Evolutionary conservation across 129 eudicot species (phyloP), one percentile per base, ranked within the genome.

Genomic region (Oenanthe sinensis): DNA sequence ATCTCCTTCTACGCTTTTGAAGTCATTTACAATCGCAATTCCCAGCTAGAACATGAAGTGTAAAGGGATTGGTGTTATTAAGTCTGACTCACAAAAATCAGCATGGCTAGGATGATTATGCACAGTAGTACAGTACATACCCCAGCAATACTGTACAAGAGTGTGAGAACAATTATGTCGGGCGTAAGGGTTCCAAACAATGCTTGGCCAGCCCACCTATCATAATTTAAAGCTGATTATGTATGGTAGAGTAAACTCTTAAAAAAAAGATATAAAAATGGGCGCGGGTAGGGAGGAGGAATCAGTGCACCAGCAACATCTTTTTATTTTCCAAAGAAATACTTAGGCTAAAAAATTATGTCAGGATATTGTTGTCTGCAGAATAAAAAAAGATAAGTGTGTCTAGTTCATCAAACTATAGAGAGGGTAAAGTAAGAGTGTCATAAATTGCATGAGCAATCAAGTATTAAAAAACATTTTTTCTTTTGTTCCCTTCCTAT

Each of bases 121-220:
- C 11, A 77, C 40, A 80, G 74, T 11, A 79, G 60, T 11, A 77
- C 40, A 80, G 74, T 11, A 79, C 85, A 75, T 87, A 95, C 99
- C 90, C 99, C 99, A 58, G 99, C 99, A 77, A 89, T 87, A 80
- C 99, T 95, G 82, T 95, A 95, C 84, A 95, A 81, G 68, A 95
- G 90, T 75, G 99, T 95, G 45, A 95, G 95, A 83, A 95, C 92
- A 78, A 95, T 75, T 62, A 92, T 81, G 76, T 95, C 96, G 26
- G 92, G 97, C 22, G 97, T 92, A 71, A 95, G 92, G 54, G 94
- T 95, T 75, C 99, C 99, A 73, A 95, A 95, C 80, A 95, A 86
- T 68, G 99, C 97, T 90, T 95, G 99, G 83, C 99, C 99, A 75
- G 99, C 99, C 99, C 97, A 95, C 98, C 98, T 94, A 79, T 68